Conservation (phyloP, 768 basidiomycete species). For the Lepiota brunneoincarnata region DNA sequence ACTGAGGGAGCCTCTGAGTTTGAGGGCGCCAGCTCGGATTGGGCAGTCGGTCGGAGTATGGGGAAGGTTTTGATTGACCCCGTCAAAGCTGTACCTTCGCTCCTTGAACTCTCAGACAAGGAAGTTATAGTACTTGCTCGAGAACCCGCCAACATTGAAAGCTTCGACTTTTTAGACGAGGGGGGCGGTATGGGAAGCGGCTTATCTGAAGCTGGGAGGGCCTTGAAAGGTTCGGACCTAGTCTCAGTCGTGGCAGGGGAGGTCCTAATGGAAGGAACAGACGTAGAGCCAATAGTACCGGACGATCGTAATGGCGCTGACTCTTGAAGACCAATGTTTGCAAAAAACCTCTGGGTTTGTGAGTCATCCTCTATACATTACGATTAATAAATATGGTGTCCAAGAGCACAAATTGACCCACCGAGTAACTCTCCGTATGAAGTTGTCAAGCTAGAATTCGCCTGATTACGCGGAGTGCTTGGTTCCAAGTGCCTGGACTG, state of each 20-base stretch:
- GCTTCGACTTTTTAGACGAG: constrained; percentile 56
- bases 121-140: constrained; percentile 45
- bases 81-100: constrained; percentile 49
- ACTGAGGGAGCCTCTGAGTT: constrained; percentile 31
- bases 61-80: constrained; percentile 70
- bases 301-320: neutral
- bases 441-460: constrained; percentile 42
- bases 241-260: constrained; percentile 7
- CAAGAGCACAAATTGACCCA: constrained; percentile 24
- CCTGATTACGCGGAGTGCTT: constrained; percentile 4
- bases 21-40: constrained; percentile 20
- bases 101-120: constrained; percentile 50
- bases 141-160: constrained; percentile 67
- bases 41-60: constrained; percentile 39
- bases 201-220: constrained; percentile 11
- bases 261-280: constrained; percentile 36
- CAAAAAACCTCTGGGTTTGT: constrained; percentile 7
- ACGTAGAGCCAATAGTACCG: neutral
- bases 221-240: neutral
- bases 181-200: constrained; percentile 19
- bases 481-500: constrained; percentile 28
- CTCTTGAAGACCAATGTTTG: neutral
- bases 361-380: constrained; percentile 5
- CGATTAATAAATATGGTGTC: neutral
- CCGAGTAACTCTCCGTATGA: constrained; percentile 67